Evolutionary conservation across 352 stramenopile genomes (phyloP).

Genomic region (Saprolegnia parasitica): DNA sequence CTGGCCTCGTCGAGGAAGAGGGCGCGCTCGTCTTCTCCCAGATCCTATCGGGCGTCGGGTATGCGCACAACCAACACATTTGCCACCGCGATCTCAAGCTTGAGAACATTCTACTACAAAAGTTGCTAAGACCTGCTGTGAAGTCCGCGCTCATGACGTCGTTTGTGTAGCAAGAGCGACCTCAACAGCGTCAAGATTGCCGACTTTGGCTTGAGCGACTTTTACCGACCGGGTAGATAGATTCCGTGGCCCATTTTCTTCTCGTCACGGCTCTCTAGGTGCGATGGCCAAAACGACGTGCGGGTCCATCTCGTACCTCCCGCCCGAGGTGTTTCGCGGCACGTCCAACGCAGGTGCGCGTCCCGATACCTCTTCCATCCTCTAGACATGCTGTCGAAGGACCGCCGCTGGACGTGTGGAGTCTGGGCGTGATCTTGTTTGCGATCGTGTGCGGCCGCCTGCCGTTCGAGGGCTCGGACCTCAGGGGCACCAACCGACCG

Average conservation of each 20-base stretch:
- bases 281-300: constrained; percentile 86
- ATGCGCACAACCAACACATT: constrained; percentile 88
- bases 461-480: constrained; percentile 76
- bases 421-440: constrained; percentile 84
- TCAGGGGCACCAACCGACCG: constrained; percentile 67
- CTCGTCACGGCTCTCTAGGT: constrained; percentile 33
- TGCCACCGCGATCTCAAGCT: constrained; percentile 86
- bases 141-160: background rate
- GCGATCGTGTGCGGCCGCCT: constrained; percentile 75
- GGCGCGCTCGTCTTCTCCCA: constrained; percentile 62
- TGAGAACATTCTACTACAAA: constrained; percentile 82
- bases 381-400: no score
- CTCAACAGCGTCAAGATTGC: constrained; percentile 81
- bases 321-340: constrained; percentile 81
- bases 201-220: constrained; percentile 84
- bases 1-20: constrained; percentile 55
- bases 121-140: constrained; percentile 35
- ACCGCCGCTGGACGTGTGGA: constrained; percentile 88
- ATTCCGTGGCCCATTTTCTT: background rate
- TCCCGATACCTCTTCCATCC: no score
- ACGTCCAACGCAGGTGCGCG: constrained; percentile 73
- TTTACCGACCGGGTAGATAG: constrained; percentile 75
- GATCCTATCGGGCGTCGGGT: constrained; percentile 71
- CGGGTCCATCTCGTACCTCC: constrained; percentile 82
- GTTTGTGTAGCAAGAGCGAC: constrained; percentile 59